Evolutionary conservation across 495 filamentous ascomycete genomes (phyloP), one percentile per base, ranked within the genome.

Genomic region (Neurospora terricola): DNA sequence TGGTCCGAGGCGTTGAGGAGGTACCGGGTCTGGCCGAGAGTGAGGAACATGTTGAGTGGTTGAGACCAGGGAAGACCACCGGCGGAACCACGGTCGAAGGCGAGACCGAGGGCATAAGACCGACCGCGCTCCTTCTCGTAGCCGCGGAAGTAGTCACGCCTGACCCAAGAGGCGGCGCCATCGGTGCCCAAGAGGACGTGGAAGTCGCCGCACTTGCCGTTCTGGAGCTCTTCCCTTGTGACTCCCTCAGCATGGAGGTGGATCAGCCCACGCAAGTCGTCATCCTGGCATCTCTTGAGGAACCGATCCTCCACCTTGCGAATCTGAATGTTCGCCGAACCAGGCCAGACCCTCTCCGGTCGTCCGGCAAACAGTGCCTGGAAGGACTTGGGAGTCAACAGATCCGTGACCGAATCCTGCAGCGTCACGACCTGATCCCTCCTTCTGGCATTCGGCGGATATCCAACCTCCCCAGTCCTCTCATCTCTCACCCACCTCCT

Each of bases 261-360:
- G 10, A 82, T 81, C 66, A 81, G 48, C 0, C 79, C 80, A 8
- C 76, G 75, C 54, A 82, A 81, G 54, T 79, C 75, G 0, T 75
- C 74, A 36, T 76, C 76, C 74, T 82, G 81, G 45, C 79, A 81
- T 9, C 79, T 77, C 73, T 75, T 74, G 30, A 82, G 80, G 72
- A 82, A 75, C 9, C 80, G 69, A n/a, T 82, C 81, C 70, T 82
- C 81, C 8, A 82, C 81, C 76, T 82, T 82, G 71, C 81, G 80
- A 72, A 82, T 81, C 74, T 81, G 80, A 36, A 81, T 81, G 42
- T 81, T 81, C 37, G 80, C 80, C 23, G 77, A 79, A 5, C 80
- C 80, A 3, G 80, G 80, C 80, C 80, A 81, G 2, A 81, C 80
- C 0, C 76, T 76, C 34, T 81, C 80, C 2, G 80, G 80, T 3